phyloP scores from a whole-genome alignment of 1,284 basidiomycete genomes.

The Takashimella koratensis region DNA sequence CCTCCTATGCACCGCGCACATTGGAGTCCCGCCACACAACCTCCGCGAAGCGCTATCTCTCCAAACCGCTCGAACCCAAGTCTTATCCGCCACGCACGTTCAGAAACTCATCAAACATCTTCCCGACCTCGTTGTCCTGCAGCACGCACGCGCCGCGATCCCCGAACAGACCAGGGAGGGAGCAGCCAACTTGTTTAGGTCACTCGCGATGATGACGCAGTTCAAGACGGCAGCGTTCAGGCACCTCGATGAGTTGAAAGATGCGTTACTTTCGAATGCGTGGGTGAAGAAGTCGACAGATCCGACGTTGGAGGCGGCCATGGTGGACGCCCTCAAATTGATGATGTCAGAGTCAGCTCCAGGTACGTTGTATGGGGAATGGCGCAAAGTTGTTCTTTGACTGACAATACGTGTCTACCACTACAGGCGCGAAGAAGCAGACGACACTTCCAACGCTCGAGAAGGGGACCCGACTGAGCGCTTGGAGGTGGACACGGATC shows the following conservation, averaged over 20 bases:
- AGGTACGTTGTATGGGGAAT: constrained; percentile 11
- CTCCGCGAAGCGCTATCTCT: constrained; percentile 35
- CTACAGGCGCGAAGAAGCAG: constrained; percentile 11
- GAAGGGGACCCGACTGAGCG: constrained; percentile 30
- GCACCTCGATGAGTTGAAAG: constrained; percentile 43
- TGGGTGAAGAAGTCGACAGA: constrained; percentile 38
- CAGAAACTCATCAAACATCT: constrained; percentile 37
- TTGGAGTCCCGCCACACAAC: constrained; percentile 30
- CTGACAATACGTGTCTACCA: background rate
- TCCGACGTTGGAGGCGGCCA: constrained; percentile 35
- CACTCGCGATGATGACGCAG: constrained; percentile 35
- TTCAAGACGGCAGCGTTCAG: constrained; percentile 48
- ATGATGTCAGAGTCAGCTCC: constrained; percentile 44
- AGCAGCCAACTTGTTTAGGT: constrained; percentile 25
- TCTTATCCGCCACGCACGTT: constrained; percentile 29
- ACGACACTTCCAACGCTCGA: constrained; percentile 23
- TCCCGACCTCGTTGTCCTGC: constrained; percentile 38
- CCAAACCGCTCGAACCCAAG: constrained; percentile 32
- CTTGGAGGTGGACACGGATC: constrained; percentile 45
- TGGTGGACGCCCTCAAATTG: constrained; percentile 44
- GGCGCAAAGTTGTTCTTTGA: background rate
- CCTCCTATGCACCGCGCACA: constrained; percentile 28
- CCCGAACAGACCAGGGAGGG: constrained; percentile 21
- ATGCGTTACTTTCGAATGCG: constrained; percentile 42
- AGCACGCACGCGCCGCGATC: constrained; percentile 17